Percentiles rank a stretch among this genome's conserved stretches.
Conservation (phyloP, 2,329 filamentous ascomycete species). For the Fonsecaea nubica region DNA sequence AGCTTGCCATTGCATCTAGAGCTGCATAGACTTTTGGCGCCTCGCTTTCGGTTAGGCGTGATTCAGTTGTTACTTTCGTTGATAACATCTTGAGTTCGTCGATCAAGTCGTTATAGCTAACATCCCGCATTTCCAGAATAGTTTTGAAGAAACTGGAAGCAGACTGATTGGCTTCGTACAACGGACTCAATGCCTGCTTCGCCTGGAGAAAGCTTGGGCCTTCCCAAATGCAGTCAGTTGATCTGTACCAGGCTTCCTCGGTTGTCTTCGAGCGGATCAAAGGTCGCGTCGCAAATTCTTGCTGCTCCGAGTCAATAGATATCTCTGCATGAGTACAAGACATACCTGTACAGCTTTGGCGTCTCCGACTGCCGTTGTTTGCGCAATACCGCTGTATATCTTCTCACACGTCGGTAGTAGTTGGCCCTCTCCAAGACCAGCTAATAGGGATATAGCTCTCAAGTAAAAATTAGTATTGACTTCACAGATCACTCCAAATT, state of each 20-base stretch:
- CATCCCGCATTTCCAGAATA: slow-evolving; percentile 24
- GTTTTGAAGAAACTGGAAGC: slow-evolving; percentile 29
- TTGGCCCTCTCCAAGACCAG: neutral
- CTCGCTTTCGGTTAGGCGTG: neutral
- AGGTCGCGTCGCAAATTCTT: slow-evolving; percentile 14
- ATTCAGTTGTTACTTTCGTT: neutral
- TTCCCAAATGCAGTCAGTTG: slow-evolving; percentile 30
- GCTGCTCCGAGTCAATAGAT: slow-evolving; percentile 13
- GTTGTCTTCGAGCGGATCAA: slow-evolving; percentile 16
- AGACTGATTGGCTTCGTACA: slow-evolving; percentile 20
- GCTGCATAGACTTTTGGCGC: slow-evolving; percentile 10
- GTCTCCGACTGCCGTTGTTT: slow-evolving; percentile 20
- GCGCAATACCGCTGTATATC: slow-evolving; percentile 24
- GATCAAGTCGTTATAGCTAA: slow-evolving; percentile 20
- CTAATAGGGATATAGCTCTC: slow-evolving; percentile 8
- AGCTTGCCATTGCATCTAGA: slow-evolving; percentile 17
- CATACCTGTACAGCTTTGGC: slow-evolving; percentile 18
- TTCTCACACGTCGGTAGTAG: slow-evolving; percentile 19
- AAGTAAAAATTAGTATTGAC: slow-evolving; percentile 21
- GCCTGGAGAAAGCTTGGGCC: slow-evolving; percentile 21
- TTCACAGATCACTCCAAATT: slow-evolving; percentile 27
- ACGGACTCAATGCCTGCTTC: slow-evolving; percentile 22
- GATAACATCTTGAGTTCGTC: slow-evolving; percentile 26
- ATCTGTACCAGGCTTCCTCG: slow-evolving; percentile 21
- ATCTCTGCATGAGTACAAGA: slow-evolving; percentile 8